Percentiles rank a stretch among this genome's conserved stretches.
Conservation (phyloP, 371 early-diverging fungal species). For the Fennellomyces sp. region DNA sequence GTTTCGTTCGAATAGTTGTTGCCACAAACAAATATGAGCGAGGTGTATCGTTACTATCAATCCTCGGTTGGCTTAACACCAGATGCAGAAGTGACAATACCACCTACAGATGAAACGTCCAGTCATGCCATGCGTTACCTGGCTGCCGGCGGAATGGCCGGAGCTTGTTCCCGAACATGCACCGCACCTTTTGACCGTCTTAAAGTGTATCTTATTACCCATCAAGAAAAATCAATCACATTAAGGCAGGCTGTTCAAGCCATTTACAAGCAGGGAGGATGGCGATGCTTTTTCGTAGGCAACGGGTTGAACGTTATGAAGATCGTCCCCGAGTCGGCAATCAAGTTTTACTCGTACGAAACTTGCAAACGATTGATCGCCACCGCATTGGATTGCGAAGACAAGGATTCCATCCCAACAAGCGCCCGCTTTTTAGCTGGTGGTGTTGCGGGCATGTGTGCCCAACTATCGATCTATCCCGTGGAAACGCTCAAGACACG, state of each 20-base stretch:
- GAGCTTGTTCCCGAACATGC: slow-evolving; percentile 76
- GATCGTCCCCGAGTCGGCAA: slow-evolving; percentile 80
- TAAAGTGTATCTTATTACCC: slow-evolving; percentile 76
- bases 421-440: slow-evolving; percentile 76
- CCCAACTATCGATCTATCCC: slow-evolving; percentile 76
- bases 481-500: slow-evolving; percentile 78
- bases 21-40: slow-evolving; percentile 47
- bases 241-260: slow-evolving; percentile 35
- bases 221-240: slow-evolving; percentile 25
- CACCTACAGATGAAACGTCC: slow-evolving; percentile 54
- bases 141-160: slow-evolving; percentile 78
- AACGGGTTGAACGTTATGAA: slow-evolving; percentile 84
- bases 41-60: slow-evolving; percentile 70
- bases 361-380: slow-evolving; percentile 60
- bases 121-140: slow-evolving; percentile 64
- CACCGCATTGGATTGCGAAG: slow-evolving; percentile 34
- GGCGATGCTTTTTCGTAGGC: slow-evolving; percentile 77
- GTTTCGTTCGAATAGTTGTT: slow-evolving; percentile 11
- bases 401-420: slow-evolving; percentile 58
- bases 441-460: slow-evolving; percentile 72
- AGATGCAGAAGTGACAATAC: slow-evolving; percentile 70
- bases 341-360: slow-evolving; percentile 77
- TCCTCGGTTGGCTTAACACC: slow-evolving; percentile 64
- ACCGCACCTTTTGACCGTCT: slow-evolving; percentile 86
- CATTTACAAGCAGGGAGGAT: slow-evolving; percentile 68